Conservation (phyloP, 2,329 filamentous ascomycete species). For the Penicillium digitatum region DNA sequence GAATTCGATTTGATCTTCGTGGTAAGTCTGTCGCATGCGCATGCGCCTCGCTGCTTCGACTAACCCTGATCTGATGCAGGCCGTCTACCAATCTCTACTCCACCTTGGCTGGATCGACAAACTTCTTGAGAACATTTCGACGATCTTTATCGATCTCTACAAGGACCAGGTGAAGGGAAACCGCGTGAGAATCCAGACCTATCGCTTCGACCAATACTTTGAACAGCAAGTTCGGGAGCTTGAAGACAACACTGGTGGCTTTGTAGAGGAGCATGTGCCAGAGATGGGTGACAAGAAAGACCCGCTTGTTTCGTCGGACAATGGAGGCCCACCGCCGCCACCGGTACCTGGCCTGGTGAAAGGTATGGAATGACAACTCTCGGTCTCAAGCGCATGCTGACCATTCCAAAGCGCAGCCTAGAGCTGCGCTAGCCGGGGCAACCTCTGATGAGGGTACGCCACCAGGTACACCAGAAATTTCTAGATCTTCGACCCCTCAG, state of each 20-base stretch:
- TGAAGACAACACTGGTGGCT: conserved; percentile 37
- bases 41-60: conserved; percentile 7
- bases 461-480: conserved; percentile 66
- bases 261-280: conserved; percentile 44
- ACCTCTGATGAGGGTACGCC: conserved; percentile 67
- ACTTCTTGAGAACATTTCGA: conserved; percentile 89
- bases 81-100: conserved; percentile 91
- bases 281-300: conserved; percentile 46
- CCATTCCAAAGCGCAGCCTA: conserved; percentile 39
- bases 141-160: conserved; percentile 86
- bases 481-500: conserved; percentile 72
- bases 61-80: conserved; percentile 51
- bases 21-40: conserved; percentile 50
- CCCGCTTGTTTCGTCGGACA: conserved; percentile 47
- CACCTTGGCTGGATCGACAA: conserved; percentile 97
- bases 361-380: conserved; percentile 27
- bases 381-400: conserved; percentile 19
- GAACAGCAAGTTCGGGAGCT: conserved; percentile 86
- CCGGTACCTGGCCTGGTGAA: conserved; percentile 52
- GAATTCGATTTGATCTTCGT: conserved; percentile 95
- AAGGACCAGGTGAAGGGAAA: conserved; percentile 79
- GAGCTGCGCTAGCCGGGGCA: conserved; percentile 41
- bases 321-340: conserved; percentile 50
- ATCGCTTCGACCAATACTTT: conserved; percentile 88
- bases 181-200: conserved; percentile 73